These are phyloP conservation scores for Hansenula sp. DNA, from an alignment of 1,139 yeast species.

Conservation along the genomic window DNA sequence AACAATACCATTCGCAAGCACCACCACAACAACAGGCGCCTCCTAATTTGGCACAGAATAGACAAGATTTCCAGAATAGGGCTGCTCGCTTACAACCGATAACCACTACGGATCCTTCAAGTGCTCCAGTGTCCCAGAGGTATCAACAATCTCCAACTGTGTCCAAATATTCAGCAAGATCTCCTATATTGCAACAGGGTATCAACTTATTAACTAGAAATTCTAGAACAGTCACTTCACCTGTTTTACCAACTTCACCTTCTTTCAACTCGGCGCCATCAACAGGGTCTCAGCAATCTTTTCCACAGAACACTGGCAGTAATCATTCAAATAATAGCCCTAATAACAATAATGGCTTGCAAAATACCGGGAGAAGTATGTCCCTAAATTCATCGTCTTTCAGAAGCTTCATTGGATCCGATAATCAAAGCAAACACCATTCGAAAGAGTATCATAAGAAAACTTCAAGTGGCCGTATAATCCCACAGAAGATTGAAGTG, in stretches of 20 bases:
- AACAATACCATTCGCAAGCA: conserved; percentile 8
- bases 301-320: conserved; percentile 2
- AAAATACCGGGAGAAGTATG: conserved; percentile 25
- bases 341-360: neutral
- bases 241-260: conserved; percentile 11
- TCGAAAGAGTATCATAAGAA: conserved; percentile 25
- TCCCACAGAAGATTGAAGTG: conserved; percentile 38
- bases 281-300: neutral
- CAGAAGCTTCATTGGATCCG: conserved; percentile 22
- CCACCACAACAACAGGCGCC: conserved; percentile 6
- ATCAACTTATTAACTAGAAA: conserved; percentile 19
- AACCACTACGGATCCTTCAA: conserved; percentile 16
- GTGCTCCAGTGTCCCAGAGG: conserved; percentile 18
- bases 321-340: neutral
- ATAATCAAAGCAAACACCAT: conserved; percentile 11
- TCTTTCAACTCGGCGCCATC: conserved; percentile 4
- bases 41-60: neutral
- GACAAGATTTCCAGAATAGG: neutral
- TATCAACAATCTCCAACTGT: conserved; percentile 19
- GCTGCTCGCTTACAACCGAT: conserved; percentile 17
- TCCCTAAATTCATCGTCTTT: conserved; percentile 30
- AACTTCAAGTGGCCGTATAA: conserved; percentile 36
- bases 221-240: conserved; percentile 19
- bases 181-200: conserved; percentile 25
- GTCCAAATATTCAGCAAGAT: conserved; percentile 9